Evolutionary conservation across 352 stramenopile genomes (phyloP), one percentile per base, ranked within the genome.

Genomic region (Blastocystis hominis): DNA sequence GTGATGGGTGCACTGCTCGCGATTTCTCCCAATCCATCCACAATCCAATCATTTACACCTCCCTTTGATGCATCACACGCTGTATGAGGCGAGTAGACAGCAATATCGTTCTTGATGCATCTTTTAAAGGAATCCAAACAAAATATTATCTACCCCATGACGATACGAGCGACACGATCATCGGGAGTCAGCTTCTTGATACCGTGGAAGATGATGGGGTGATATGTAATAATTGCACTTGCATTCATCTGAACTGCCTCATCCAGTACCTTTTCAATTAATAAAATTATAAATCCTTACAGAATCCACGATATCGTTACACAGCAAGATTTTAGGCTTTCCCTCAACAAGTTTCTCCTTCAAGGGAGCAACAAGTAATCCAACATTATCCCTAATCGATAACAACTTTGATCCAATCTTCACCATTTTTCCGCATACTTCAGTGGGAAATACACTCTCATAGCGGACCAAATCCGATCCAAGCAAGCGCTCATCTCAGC

Each of bases 11-110:
- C 24, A 15, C 63, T 34, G 42, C 78, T 46, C 62, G 36, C n/a
- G 17, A 87, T 72, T n/a, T 66, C 62, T 30, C 38, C 20, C 13
- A 79, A 36, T 34, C 79, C 59, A n/a, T 38, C 54, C n/a, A 30
- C 62, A 42, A 89, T 50, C 86, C 86, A 89, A 56, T 89, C 86
- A 54, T 89, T 89, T 0, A 89, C 36, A 24, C 86, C 86, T 53
- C 53, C 66, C 42, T 34, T 4, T 0, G 13, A 9, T 20, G 76
- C 68, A 68, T 90, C 88, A 34, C 89, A 89, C 6, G 84, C 86
- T 1, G 88, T 90, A 42, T 90, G 88, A 24, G 88, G 88, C 44
- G 55, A 84, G 59, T 90, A 90, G 15, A 90, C 77, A 2, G 34
- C 46, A 54, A 90, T 90, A 34, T 89, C 86, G 53, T 90, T 47